These are phyloP conservation scores for Beauveria caledonica DNA, from an alignment of 2,329 filamentous ascomycete species.

Conservation along the genomic window DNA sequence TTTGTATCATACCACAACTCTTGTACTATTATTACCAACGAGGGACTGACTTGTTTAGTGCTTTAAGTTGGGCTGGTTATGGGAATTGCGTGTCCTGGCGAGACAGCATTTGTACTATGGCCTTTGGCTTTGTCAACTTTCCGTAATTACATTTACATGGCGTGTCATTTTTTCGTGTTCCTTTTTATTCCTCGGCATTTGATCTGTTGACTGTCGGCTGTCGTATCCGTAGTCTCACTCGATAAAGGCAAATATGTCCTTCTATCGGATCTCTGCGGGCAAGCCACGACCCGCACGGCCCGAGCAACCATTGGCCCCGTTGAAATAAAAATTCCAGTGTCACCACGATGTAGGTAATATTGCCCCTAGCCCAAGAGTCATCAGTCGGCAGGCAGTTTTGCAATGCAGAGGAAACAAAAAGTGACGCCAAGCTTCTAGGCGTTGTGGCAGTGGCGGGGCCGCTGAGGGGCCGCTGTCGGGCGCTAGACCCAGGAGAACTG, in stretches of 20 bases:
- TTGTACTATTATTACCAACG: slow-evolving; percentile 5
- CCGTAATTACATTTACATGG: background rate
- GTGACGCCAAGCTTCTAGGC: slow-evolving; percentile 7
- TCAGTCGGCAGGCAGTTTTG: background rate
- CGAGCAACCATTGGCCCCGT: too few relatives aligned
- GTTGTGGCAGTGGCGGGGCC: slow-evolving; percentile 9
- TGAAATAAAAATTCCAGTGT: too few relatives aligned
- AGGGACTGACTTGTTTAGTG: slow-evolving; percentile 7
- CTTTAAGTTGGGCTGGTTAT: background rate
- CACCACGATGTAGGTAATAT: too few relatives aligned
- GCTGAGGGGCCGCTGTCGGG: slow-evolving; percentile 2
- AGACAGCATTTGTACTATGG: background rate
- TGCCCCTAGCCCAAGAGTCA: background rate
- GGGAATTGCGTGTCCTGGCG: background rate
- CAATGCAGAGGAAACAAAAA: background rate
- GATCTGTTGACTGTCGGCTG: too few relatives aligned
- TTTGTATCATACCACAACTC: background rate
- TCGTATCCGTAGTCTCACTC: too few relatives aligned
- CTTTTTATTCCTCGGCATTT: too few relatives aligned
- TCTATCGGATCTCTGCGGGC: background rate
- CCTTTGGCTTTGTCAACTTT: background rate
- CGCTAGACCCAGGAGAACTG: background rate
- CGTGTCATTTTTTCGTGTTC: background rate
- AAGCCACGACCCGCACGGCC: too few relatives aligned
- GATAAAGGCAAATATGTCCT: too few relatives aligned